Evolutionary conservation across 495 filamentous ascomycete species (phyloP).

Genomic region (Poronia punctata): DNA sequence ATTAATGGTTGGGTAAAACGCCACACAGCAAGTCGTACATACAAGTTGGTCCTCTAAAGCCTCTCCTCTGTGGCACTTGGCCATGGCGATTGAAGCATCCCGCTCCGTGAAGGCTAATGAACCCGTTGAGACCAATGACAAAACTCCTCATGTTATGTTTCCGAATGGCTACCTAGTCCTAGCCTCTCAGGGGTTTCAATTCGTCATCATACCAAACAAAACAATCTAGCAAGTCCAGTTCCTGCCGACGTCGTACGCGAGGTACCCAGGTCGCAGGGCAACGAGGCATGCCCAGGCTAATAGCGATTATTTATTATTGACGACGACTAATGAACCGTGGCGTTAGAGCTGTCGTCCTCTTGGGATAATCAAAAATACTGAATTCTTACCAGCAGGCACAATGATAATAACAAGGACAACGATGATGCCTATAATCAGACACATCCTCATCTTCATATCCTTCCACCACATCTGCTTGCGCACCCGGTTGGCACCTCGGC

Average conservation of each 20-base stretch:
- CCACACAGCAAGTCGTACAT: constrained; percentile 34
- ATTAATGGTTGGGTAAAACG: constrained; percentile 31
- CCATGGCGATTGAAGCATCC: constrained; percentile 6
- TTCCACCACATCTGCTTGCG: constrained; percentile 81
- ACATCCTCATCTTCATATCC: constrained; percentile 99
- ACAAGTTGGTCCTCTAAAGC: constrained; percentile 23
- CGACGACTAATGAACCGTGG: not conserved
- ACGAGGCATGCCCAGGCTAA: too few relatives aligned
- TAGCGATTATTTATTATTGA: constrained; percentile 1
- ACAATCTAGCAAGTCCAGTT: constrained; percentile 9
- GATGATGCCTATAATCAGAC: constrained; percentile 80
- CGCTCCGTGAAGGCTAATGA: constrained; percentile 16
- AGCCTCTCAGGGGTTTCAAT: constrained; percentile 27
- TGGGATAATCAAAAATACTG: not conserved
- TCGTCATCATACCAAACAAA: constrained; percentile 14
- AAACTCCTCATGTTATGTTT: constrained; percentile 22
- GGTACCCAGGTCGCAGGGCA: too few relatives aligned
- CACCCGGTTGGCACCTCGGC: constrained; percentile 88
- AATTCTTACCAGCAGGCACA: constrained; percentile 67
- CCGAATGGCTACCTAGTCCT: constrained; percentile 17
- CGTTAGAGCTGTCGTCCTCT: constrained; percentile 1
- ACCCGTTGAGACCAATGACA: constrained; percentile 21
- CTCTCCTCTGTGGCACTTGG: constrained; percentile 1
- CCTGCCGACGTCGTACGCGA: constrained; percentile 7
- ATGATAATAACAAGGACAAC: constrained; percentile 87